Base-by-base conservation (phyloP, 768 basidiomycete species). In the Suillus subaureus region DNA sequence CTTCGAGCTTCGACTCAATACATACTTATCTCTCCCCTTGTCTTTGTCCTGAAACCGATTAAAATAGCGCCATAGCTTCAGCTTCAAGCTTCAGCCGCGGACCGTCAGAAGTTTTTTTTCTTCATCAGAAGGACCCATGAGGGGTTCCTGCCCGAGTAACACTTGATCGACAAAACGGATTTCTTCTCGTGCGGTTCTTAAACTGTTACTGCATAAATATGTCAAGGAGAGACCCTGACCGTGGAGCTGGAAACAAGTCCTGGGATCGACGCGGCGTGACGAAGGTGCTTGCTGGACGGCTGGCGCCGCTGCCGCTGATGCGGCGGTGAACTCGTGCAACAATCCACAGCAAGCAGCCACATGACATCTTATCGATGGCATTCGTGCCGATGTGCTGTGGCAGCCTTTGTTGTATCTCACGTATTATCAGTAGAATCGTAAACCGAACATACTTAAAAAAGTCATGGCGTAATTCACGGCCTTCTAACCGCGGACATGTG, bases 401-500 rank as follows among this genome's bases (percentile, higher is more conserved):
- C 58, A 42, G 12, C 2, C 16, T 40, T 31, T 7, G 26, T 60
- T 11, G 28, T 60, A 26, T 28, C 28, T 42, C 58, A 60, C 58
- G 40, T 60, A 39, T 23, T 39, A 58, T 58, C 26, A 58, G 16
- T 28, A 11, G 18, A 31, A 54, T 21, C 57, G 26, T 58, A 18
- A 28, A 42, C 58, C 58, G 58, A 23, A 3, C 37, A 37, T 56
- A 15, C 49, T 51, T 58, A 58, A 35, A 58, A 28, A 31, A 23
- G 9, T 15, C 16, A 33, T 33, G 43, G 43, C 54, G 49, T 62
- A 37, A 63, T 61, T 63, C 31, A 61, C 28, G 26, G 33, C 60
- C 47, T 31, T 49, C 70, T 55, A 71, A 76, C 75, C 76, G 75
- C 75, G 75, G 75, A 76, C 52, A 35, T 77, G 69, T 74, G 74